Evolutionary conservation across 352 stramenopile genomes (phyloP).

Genomic region (Blastocystis sp.): DNA sequence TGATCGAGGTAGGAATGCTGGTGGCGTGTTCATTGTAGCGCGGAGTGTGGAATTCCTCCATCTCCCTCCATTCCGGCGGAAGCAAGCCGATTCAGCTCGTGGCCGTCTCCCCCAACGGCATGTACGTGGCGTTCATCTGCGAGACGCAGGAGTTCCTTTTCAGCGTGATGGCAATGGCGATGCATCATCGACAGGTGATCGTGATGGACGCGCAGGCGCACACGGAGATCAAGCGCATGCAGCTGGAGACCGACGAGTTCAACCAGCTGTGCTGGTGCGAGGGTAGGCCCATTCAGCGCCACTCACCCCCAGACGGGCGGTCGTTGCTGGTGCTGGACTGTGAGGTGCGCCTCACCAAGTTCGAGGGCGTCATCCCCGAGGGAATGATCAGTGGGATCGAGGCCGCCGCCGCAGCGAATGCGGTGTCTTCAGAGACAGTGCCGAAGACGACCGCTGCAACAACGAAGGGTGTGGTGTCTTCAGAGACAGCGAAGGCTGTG

Average conservation of each 20-base stretch:
- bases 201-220: constrained; percentile 5
- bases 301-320: constrained; percentile 11
- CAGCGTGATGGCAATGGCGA: neutral
- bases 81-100: constrained; percentile 6
- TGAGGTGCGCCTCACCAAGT: constrained; percentile 17
- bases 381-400: constrained; percentile 13
- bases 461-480: neutral
- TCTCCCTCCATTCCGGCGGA: neutral
- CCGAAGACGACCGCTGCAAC: neutral
- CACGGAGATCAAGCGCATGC: neutral
- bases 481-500: neutral
- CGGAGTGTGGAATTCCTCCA: constrained; percentile 9
- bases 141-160: neutral
- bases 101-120: constrained; percentile 17
- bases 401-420: neutral
- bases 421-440: neutral
- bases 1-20: constrained; percentile 13
- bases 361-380: constrained; percentile 7
- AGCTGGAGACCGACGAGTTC: constrained; percentile 23
- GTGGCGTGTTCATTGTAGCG: neutral
- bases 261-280: constrained; percentile 28
- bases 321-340: constrained; percentile 38
- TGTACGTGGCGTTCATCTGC: constrained; percentile 51
- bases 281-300: neutral
- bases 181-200: neutral